Percentiles rank a stretch among this genome's conserved stretches.
phyloP scores from a whole-genome alignment of 805 yeast species.

The Candida cerambycidarum region DNA sequence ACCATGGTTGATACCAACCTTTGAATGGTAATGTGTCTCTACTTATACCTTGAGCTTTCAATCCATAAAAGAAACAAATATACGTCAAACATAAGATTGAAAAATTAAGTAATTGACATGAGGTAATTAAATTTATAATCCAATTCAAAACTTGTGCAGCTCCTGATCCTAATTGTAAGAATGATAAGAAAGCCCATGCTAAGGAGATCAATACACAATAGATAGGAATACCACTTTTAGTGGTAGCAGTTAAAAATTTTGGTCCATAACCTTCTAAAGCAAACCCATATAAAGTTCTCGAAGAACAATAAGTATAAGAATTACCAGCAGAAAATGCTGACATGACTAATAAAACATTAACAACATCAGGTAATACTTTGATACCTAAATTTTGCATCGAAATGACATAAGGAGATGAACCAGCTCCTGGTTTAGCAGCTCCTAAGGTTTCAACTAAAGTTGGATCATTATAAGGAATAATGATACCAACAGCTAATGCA shows the following conservation, averaged over 20 bases:
- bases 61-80: constrained; percentile 52
- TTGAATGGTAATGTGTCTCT: constrained; percentile 33
- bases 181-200: constrained; percentile 61
- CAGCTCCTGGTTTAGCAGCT: constrained; percentile 65
- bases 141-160: constrained; percentile 31
- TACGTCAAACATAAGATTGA: constrained; percentile 47
- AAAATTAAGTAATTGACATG: constrained; percentile 31
- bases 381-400: constrained; percentile 50
- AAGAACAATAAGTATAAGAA: constrained; percentile 47
- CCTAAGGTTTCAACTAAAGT: constrained; percentile 55
- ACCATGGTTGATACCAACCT: constrained; percentile 38
- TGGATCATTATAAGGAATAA: constrained; percentile 71
- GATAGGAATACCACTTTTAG: constrained; percentile 48
- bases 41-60: constrained; percentile 40
- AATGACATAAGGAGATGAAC: constrained; percentile 50
- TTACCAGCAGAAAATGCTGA: constrained; percentile 51
- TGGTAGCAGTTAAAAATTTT: constrained; percentile 40
- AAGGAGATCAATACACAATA: constrained; percentile 43
- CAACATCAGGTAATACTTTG: constrained; percentile 43
- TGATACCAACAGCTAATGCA: constrained; percentile 73
- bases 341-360: constrained; percentile 43
- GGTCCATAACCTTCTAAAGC: constrained; percentile 51
- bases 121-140: constrained; percentile 35
- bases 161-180: constrained; percentile 52
- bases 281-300: constrained; percentile 48